Base-by-base conservation (phyloP, 2,329 filamentous ascomycete species). In the Tympanopsis confertula region DNA sequence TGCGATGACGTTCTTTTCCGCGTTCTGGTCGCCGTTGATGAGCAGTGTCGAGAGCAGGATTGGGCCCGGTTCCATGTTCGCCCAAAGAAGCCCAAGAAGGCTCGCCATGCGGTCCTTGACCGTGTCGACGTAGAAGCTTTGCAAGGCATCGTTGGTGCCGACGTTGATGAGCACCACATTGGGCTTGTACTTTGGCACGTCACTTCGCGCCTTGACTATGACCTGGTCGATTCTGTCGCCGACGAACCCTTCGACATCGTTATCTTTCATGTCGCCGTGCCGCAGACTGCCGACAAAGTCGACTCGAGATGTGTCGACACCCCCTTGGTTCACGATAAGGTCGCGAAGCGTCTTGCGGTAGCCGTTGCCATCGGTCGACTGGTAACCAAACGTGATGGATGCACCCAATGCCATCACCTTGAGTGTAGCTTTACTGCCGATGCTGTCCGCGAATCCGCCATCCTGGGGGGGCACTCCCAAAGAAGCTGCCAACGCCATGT, bases 201-300 rank as follows among this genome's bases (percentile, higher is more conserved):
- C 51, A 3, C 14, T 20, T 19, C 43, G 42, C 18, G 59, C 61
- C 40, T 58, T 60, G 19, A 19, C 45, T 32, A 49, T 41, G 24
- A 66, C 56, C 43, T 65, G 42, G 19, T 55, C 56, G 48, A 69
- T 58, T 35, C 58, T 56, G 32, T 52, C 50, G 18, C 58, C 63
- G 0, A 59, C 55, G 55, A 63, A 64, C 22, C 63, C 65, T 44
- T 69, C 66, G 43, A 63, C 56, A 12, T 63, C 55, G 45, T 61
- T 60, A 46, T 62, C 51, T 17, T 15, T 24, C 62, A 67, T 66
- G 40, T 43, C 50, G 28, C 63, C 63, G 35, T 49, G 44, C 14
- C 54, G 43, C 20, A 50, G 52, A n/a, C 51, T 58, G 17, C 65
- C 63, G 13, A 66, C 61, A 53, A 63, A 45, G n/a, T 32, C 32